Percentiles rank a stretch among this genome's conserved stretches.
Conservation (phyloP, 1,139 yeast genomes). For the Debaryomyces subglobosus region DNA sequence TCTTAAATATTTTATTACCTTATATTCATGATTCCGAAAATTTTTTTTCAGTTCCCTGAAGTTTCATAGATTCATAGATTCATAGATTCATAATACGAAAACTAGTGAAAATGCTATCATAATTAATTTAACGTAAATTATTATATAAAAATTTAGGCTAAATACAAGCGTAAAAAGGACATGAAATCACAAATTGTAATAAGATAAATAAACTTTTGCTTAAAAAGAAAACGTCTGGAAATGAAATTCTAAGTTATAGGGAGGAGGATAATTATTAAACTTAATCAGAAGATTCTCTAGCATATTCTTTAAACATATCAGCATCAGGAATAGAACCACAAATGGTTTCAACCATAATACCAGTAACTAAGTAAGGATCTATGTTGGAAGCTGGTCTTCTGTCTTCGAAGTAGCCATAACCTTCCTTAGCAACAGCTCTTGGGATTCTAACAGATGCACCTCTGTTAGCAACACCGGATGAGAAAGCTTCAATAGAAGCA, state of each 20-base stretch:
- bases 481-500: constrained; percentile 87
- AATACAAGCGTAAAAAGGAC: constrained; percentile 4
- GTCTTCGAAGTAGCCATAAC: constrained; percentile 98
- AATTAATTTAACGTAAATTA: constrained; percentile 2
- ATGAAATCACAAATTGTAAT: constrained; percentile 1
- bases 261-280: background rate
- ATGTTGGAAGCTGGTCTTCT: constrained; percentile 99
- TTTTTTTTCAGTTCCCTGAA: too few species aligned
- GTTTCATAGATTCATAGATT: too few species aligned
- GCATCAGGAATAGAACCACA: constrained; percentile 96
- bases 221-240: constrained; percentile 1
- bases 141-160: constrained; percentile 6
- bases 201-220: constrained; percentile 5
- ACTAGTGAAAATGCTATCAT: too few species aligned
- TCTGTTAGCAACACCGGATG: constrained; percentile 99
- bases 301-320: constrained; percentile 88
- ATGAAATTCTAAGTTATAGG: constrained; percentile 5
- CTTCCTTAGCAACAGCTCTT: constrained; percentile 97
- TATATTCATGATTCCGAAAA: too few species aligned
- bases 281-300: constrained; percentile 61
- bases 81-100: too few species aligned
- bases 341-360: constrained; percentile 96
- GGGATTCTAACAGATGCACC: constrained; percentile 99
- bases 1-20: background rate
- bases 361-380: constrained; percentile 97